phyloP scores from a whole-genome alignment of 352 stramenopile genomes.

The Phytophthora hybrid region DNA sequence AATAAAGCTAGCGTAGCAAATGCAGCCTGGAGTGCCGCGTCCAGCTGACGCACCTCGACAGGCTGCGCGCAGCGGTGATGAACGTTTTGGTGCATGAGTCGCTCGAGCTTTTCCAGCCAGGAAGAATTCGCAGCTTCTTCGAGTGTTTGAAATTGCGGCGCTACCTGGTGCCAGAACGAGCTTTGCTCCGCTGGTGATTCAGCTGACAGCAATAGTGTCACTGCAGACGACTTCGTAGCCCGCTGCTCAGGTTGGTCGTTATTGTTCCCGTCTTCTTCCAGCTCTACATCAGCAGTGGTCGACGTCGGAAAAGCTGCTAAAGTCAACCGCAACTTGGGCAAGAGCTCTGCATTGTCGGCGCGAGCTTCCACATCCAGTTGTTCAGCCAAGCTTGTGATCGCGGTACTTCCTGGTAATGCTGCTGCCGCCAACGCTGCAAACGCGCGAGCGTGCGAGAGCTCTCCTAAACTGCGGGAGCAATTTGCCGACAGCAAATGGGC shows the following conservation, averaged over 20 bases:
- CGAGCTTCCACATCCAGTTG: constrained; percentile 46
- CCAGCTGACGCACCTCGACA: constrained; percentile 39
- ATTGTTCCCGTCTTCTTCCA: constrained; percentile 38
- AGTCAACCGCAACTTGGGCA: constrained; percentile 29
- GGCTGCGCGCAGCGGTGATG: constrained; percentile 60
- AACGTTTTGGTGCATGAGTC: constrained; percentile 62
- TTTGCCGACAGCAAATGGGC: constrained; percentile 50
- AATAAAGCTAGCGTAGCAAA: constrained; percentile 20
- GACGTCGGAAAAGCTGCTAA: constrained; percentile 18
- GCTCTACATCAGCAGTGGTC: not conserved
- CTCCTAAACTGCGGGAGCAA: constrained; percentile 51
- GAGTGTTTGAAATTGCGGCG: constrained; percentile 34
- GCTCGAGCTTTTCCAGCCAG: constrained; percentile 52
- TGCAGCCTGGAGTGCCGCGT: constrained; percentile 42
- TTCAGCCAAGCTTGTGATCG: constrained; percentile 43
- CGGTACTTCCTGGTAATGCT: constrained; percentile 27
- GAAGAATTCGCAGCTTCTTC: constrained; percentile 36
- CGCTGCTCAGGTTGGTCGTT: constrained; percentile 35
- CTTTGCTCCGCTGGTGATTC: constrained; percentile 10
- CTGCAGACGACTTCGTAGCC: constrained; percentile 1
- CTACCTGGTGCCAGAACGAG: constrained; percentile 33
- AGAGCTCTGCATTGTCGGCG: constrained; percentile 4
- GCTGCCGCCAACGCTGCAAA: constrained; percentile 37
- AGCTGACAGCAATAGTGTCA: not conserved
- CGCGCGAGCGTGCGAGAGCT: constrained; percentile 39